Conservation (phyloP, 176 grass and related monocot species). For the Oryza brachyantha region DNA sequence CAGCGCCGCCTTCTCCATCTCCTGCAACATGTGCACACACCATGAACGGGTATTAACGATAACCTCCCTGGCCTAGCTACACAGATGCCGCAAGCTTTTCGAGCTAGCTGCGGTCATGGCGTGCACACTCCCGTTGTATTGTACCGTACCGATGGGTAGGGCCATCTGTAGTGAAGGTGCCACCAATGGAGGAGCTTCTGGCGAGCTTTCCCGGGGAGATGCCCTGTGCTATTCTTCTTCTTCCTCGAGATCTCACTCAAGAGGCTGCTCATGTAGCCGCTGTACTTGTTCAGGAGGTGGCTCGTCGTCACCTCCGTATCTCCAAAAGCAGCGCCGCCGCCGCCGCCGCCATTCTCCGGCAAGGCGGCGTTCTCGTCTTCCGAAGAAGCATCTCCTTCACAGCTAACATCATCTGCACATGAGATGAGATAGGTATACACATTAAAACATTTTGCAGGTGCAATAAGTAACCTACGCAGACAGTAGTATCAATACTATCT, state of each 20-base stretch:
- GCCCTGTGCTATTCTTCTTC: slow-evolving; percentile 62
- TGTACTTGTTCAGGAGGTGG: slow-evolving; percentile 78
- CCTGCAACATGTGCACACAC: slow-evolving; percentile 33
- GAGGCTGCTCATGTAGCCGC: slow-evolving; percentile 71
- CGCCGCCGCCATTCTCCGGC: slow-evolving; percentile 5
- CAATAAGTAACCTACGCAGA: not conserved
- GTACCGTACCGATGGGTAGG: slow-evolving; percentile 85
- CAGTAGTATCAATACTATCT: too few relatives aligned
- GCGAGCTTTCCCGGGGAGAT: slow-evolving; percentile 73
- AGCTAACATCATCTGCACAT: slow-evolving; percentile 39
- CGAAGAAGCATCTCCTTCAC: slow-evolving; percentile 38
- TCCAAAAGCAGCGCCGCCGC: slow-evolving; percentile 27
- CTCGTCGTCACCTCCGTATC: slow-evolving; percentile 58
- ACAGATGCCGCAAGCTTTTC: not conserved
- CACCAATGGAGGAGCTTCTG: slow-evolving; percentile 86
- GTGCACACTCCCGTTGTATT: not conserved
- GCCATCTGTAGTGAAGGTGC: slow-evolving; percentile 84
- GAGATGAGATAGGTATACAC: not conserved
- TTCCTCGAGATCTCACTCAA: slow-evolving; percentile 77
- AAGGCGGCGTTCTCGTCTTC: slow-evolving; percentile 46
- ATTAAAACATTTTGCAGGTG: not conserved
- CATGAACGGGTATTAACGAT: too few relatives aligned
- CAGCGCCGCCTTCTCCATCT: slow-evolving; percentile 64
- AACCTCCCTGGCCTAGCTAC: too few relatives aligned
- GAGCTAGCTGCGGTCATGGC: not conserved